These are phyloP conservation scores for Diatrype stigma DNA, from an alignment of 2,329 filamentous ascomycete genomes.

Conservation along the genomic window DNA sequence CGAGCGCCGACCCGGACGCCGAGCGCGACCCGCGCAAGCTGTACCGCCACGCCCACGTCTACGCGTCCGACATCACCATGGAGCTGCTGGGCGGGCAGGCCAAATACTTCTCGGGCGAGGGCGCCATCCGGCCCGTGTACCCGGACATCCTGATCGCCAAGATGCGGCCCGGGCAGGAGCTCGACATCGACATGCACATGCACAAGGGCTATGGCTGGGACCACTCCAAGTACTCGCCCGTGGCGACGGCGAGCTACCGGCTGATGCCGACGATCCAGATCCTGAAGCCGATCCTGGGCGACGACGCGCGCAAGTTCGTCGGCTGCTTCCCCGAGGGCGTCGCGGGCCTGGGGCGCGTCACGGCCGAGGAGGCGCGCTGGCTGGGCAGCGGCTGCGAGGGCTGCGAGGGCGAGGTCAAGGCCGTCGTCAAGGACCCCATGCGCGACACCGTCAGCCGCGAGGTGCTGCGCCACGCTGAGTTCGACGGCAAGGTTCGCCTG, in stretches of 20 bases:
- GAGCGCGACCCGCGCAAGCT: slow-evolving; percentile 80
- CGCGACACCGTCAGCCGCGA: slow-evolving; percentile 94
- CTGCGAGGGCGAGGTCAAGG: slow-evolving; percentile 76
- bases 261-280: slow-evolving; percentile 87
- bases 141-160: slow-evolving; percentile 94
- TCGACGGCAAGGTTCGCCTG: slow-evolving; percentile 91
- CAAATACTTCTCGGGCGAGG: slow-evolving; percentile 63
- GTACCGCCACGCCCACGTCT: slow-evolving; percentile 81
- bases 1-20: too few relatives aligned
- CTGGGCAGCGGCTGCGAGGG: slow-evolving; percentile 65
- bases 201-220: slow-evolving; percentile 91
- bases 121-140: slow-evolving; percentile 72
- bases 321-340: slow-evolving; percentile 87
- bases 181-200: slow-evolving; percentile 86
- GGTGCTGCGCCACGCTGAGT: slow-evolving; percentile 85
- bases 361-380: slow-evolving; percentile 58
- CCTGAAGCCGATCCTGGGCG: slow-evolving; percentile 74
- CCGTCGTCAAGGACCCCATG: slow-evolving; percentile 83
- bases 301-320: slow-evolving; percentile 84
- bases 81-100: slow-evolving; percentile 69
- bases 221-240: slow-evolving; percentile 95
- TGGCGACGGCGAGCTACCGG: slow-evolving; percentile 90
- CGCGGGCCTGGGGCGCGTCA: slow-evolving; percentile 72
- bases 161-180: slow-evolving; percentile 82
- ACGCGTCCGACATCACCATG: slow-evolving; percentile 74